phyloP scores from a whole-genome alignment of 441 rosid species.

The Croton setiger region DNA sequence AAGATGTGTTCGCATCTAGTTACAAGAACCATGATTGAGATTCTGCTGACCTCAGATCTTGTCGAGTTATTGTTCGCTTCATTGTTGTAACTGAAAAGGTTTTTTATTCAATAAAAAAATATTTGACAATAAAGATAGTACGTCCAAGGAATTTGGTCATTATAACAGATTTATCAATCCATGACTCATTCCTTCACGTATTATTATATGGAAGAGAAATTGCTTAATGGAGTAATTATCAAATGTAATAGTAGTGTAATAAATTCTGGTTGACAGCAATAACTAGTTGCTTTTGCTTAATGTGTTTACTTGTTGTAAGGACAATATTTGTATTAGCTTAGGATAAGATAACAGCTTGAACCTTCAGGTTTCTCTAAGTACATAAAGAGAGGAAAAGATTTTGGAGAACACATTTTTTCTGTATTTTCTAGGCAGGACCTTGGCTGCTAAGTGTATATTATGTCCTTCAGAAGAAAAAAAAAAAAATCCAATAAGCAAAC shows the following conservation, averaged over 20 bases:
- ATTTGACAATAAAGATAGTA: background rate
- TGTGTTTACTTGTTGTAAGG: background rate
- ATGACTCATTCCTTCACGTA: background rate
- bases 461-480: background rate
- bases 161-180: background rate
- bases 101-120: conserved; percentile 6
- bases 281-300: background rate
- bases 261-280: background rate
- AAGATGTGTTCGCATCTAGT: conserved; percentile 77
- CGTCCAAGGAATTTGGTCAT: background rate
- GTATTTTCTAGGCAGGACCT: background rate
- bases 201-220: background rate
- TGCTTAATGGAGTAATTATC: background rate
- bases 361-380: background rate
- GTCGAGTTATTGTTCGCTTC: conserved; percentile 45
- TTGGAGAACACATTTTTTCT: background rate
- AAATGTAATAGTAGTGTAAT: background rate
- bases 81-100: conserved; percentile 41
- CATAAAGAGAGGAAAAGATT: background rate
- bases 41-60: conserved; percentile 74
- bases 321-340: background rate
- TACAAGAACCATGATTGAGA: conserved; percentile 59
- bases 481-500: background rate
- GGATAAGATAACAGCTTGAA: background rate
- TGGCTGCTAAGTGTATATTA: background rate